Evolutionary conservation across 495 filamentous ascomycete genomes (phyloP).

Genomic region (Glarea lozoyensis): DNA sequence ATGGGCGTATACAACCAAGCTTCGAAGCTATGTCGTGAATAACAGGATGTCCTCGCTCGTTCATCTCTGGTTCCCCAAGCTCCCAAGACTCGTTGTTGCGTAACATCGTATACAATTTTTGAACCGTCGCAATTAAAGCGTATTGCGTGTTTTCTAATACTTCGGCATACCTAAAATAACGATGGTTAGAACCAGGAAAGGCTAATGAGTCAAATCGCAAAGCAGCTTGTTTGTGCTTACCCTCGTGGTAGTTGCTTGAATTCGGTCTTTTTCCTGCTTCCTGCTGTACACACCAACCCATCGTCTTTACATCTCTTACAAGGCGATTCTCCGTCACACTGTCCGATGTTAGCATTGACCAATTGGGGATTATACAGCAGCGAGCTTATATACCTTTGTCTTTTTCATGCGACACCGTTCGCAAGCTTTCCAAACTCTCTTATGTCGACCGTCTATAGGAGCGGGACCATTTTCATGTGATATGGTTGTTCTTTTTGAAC

Average conservation of each 20-base stretch:
- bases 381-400: constrained; percentile 43
- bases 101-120: constrained; percentile 50
- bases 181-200: constrained; percentile 10
- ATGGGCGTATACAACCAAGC: constrained; percentile 47
- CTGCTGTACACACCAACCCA: constrained; percentile 47
- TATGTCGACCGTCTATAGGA: constrained; percentile 40
- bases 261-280: constrained; percentile 48
- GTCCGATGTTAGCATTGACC: not conserved
- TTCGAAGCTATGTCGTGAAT: constrained; percentile 49
- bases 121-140: constrained; percentile 45
- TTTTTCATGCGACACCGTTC: constrained; percentile 66
- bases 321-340: constrained; percentile 60
- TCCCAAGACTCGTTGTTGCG: constrained; percentile 45
- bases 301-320: constrained; percentile 61
- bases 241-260: constrained; percentile 49
- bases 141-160: constrained; percentile 50
- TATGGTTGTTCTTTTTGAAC: constrained; percentile 21
- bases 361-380: not conserved
- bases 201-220: not conserved
- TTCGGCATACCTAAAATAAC: constrained; percentile 40
- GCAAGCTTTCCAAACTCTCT: constrained; percentile 63
- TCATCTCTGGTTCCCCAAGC: constrained; percentile 44
- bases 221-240: constrained; percentile 1
- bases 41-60: constrained; percentile 45
- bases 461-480: constrained; percentile 28